These are phyloP conservation scores for Pythium volutum DNA, from an alignment of 352 stramenopile genomes.

Conservation along the genomic window DNA sequence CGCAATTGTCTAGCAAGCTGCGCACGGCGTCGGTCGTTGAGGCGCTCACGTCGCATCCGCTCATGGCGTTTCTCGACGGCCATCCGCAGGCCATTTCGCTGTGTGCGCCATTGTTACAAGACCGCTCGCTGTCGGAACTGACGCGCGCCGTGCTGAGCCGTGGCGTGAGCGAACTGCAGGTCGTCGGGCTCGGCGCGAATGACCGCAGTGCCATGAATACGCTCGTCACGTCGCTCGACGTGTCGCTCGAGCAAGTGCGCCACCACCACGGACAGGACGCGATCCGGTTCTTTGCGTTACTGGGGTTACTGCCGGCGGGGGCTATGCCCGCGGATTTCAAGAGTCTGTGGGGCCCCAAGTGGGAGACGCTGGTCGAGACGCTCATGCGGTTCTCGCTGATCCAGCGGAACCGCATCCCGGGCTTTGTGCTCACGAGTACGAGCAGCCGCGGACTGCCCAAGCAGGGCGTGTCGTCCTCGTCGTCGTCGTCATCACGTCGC, in stretches of 20 bases:
- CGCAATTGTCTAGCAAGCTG: constrained; percentile 19
- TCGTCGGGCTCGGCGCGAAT: constrained; percentile 57
- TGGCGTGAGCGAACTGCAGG: constrained; percentile 64
- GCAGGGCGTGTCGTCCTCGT: constrained; percentile 12
- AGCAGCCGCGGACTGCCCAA: constrained; percentile 45
- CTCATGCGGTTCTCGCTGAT: constrained; percentile 75
- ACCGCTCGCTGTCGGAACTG: constrained; percentile 69
- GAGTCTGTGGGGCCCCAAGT: constrained; percentile 66
- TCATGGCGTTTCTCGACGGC: constrained; percentile 80
- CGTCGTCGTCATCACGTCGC: neutral
- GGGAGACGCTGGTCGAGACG: constrained; percentile 58
- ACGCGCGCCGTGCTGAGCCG: constrained; percentile 69
- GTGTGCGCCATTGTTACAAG: constrained; percentile 67
- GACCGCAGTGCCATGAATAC: constrained; percentile 75
- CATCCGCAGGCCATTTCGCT: constrained; percentile 80
- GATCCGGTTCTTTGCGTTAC: constrained; percentile 71
- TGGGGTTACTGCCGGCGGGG: constrained; percentile 64
- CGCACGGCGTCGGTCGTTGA: constrained; percentile 50
- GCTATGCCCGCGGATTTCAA: constrained; percentile 78
- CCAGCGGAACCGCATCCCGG: constrained; percentile 67
- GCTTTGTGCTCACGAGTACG: constrained; percentile 49
- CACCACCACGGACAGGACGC: constrained; percentile 65
- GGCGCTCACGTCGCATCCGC: constrained; percentile 54
- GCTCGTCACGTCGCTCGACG: constrained; percentile 67
- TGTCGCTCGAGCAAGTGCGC: constrained; percentile 71